Conservation (phyloP, 2,329 filamentous ascomycete genomes). For the Calonectria pauciramosa region DNA sequence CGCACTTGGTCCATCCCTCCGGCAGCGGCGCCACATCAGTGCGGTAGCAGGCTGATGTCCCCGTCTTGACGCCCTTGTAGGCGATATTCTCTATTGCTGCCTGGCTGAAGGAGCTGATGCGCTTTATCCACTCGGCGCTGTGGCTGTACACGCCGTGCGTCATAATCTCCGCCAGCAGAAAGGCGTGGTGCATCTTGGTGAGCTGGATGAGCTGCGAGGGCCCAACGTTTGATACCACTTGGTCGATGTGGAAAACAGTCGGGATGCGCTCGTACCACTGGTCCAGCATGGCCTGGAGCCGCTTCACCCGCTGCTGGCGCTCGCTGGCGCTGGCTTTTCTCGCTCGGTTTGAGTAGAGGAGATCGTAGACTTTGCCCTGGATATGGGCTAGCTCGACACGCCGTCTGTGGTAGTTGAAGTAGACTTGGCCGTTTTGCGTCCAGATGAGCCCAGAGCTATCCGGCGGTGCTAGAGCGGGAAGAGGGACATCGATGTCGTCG, state of each 20-base stretch:
- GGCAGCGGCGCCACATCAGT: conserved; percentile 40
- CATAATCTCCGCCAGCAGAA: conserved; percentile 52
- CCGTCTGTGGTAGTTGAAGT: conserved; percentile 56
- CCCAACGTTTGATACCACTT: conserved; percentile 47
- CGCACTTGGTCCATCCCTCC: conserved; percentile 50
- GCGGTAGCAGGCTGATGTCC: not conserved
- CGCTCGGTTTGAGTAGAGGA: conserved; percentile 51
- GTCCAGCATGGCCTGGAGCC: conserved; percentile 50
- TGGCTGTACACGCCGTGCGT: conserved; percentile 56
- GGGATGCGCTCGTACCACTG: conserved; percentile 54
- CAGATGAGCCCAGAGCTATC: conserved; percentile 53
- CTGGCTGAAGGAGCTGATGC: conserved; percentile 46
- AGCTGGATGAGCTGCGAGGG: conserved; percentile 50
- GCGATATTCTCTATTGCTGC: conserved; percentile 41
- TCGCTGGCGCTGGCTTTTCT: conserved; percentile 46
- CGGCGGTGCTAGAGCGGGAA: conserved; percentile 46
- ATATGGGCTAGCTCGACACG: conserved; percentile 57
- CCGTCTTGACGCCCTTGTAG: not conserved
- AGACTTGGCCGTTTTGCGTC: conserved; percentile 49
- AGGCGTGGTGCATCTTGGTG: conserved; percentile 54
- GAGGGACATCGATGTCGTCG: conserved; percentile 56
- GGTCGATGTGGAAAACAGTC: conserved; percentile 49
- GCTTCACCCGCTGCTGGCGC: conserved; percentile 46
- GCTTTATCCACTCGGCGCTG: conserved; percentile 54
- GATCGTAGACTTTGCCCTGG: conserved; percentile 57